A percentile compares a stretch with the other conserved stretches of the same genome.
Evolutionary conservation across 164 flowering plant species (phyloP).

Genomic region (Aristolochia fimbriata): DNA sequence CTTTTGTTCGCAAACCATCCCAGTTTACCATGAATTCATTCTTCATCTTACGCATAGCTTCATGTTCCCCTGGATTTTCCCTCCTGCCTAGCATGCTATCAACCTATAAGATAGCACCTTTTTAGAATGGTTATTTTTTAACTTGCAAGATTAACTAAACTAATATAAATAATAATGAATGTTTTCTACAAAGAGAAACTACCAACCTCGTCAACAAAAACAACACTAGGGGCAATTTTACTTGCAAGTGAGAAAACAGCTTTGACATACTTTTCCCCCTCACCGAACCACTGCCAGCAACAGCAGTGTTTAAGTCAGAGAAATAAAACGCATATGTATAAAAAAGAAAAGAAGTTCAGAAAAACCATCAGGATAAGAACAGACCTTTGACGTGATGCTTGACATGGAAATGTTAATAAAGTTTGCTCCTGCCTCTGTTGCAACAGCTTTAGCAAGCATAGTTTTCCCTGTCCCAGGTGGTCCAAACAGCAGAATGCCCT

Average conservation of each 20-base stretch:
- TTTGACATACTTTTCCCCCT: constrained; percentile 35
- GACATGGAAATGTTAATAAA: constrained; percentile 97
- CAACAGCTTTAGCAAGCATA: constrained; percentile 98
- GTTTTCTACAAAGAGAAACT: background rate
- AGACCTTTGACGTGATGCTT: constrained; percentile 89
- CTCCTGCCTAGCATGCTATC: constrained; percentile 35
- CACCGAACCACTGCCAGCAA: constrained; percentile 41
- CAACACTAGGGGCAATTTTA: constrained; percentile 34
- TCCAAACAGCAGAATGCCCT: constrained; percentile 91
- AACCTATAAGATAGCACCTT: constrained; percentile 28
- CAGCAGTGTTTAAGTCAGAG: constrained; percentile 3
- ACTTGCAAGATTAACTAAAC: background rate
- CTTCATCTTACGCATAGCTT: constrained; percentile 37
- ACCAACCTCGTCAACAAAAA: constrained; percentile 47
- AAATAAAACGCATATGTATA: background rate
- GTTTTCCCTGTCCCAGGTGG: constrained; percentile 99
- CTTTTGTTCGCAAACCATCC: constrained; percentile 76
- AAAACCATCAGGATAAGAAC: background rate
- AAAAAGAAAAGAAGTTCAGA: constrained; percentile 1
- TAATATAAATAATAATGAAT: background rate
- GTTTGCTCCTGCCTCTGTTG: constrained; percentile 95
- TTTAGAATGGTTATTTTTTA: background rate
- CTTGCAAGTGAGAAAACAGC: constrained; percentile 37
- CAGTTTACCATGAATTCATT: constrained; percentile 43
- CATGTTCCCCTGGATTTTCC: constrained; percentile 33